Conservation (phyloP, 2,329 filamentous ascomycete genomes). For the Paecilomyces niveus region DNA sequence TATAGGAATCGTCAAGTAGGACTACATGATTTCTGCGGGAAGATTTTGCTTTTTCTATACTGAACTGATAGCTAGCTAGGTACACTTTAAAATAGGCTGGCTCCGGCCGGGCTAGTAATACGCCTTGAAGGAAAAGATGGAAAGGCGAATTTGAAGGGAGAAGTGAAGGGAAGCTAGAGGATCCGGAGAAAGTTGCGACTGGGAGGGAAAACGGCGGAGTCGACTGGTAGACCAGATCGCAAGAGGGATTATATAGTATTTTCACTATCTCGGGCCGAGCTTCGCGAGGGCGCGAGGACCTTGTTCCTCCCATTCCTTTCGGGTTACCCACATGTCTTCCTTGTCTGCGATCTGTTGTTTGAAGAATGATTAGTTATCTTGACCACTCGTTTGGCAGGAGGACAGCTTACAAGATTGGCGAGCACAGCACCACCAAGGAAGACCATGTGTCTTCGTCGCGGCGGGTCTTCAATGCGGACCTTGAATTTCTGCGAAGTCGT, state of each 20-base stretch:
- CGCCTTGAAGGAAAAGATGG: background rate
- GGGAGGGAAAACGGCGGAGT: background rate
- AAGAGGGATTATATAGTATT: constrained; percentile 7
- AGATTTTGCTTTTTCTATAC: background rate
- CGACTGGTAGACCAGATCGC: background rate
- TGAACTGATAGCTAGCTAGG: background rate
- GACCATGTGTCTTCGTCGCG: constrained; percentile 96
- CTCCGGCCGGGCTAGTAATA: background rate
- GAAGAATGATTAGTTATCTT: constrained; percentile 6
- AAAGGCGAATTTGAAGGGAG: background rate
- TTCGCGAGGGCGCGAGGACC: constrained; percentile 80
- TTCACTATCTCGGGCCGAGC: constrained; percentile 70
- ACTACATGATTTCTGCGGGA: background rate
- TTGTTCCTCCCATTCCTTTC: constrained; percentile 94
- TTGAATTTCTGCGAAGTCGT: constrained; percentile 73
- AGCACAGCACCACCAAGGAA: constrained; percentile 94
- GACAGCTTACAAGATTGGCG: constrained; percentile 68
- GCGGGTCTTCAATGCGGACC: constrained; percentile 96
- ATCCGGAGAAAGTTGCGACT: background rate
- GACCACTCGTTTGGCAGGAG: constrained; percentile 9
- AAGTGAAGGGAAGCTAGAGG: background rate
- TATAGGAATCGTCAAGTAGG: background rate
- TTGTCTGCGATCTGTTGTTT: constrained; percentile 77
- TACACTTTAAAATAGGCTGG: background rate
- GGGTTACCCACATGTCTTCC: constrained; percentile 97